Conservation (phyloP, 1,139 yeast species). For the Pichia norvegensis region DNA sequence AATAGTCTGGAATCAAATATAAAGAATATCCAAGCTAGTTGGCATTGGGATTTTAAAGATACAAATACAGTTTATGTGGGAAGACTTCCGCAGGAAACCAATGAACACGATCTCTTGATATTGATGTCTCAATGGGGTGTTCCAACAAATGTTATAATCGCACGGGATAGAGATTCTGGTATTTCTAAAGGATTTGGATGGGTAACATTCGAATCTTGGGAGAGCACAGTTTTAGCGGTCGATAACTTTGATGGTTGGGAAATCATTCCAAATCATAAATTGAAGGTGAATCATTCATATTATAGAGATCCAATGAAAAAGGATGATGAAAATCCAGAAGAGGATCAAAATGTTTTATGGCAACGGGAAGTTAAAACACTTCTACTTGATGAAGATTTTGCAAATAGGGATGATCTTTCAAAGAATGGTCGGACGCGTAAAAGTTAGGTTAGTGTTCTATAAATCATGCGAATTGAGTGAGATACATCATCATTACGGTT, state of each 20-base stretch:
- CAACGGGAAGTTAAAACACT: conserved; percentile 5
- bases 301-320: conserved; percentile 3
- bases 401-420: not conserved
- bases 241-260: conserved; percentile 71
- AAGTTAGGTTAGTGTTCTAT: not conserved
- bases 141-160: conserved; percentile 69
- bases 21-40: conserved; percentile 24
- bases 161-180: conserved; percentile 63
- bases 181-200: conserved; percentile 73
- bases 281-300: conserved; percentile 8
- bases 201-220: conserved; percentile 73
- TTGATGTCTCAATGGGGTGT: conserved; percentile 88
- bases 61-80: conserved; percentile 65
- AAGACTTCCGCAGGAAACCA: conserved; percentile 54
- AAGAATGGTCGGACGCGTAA: not conserved
- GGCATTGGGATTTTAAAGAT: conserved; percentile 83
- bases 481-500: too few relatives aligned
- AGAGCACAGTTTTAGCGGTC: conserved; percentile 76
- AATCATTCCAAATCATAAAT: conserved; percentile 1
- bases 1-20: conserved; percentile 1
- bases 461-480: not conserved
- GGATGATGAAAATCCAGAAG: not conserved
- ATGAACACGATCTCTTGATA: conserved; percentile 66
- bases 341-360: conserved; percentile 4
- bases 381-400: conserved; percentile 8